phyloP scores from a whole-genome alignment of 2,329 filamentous ascomycete genomes.

The Stagonosporopsis tanaceti region DNA sequence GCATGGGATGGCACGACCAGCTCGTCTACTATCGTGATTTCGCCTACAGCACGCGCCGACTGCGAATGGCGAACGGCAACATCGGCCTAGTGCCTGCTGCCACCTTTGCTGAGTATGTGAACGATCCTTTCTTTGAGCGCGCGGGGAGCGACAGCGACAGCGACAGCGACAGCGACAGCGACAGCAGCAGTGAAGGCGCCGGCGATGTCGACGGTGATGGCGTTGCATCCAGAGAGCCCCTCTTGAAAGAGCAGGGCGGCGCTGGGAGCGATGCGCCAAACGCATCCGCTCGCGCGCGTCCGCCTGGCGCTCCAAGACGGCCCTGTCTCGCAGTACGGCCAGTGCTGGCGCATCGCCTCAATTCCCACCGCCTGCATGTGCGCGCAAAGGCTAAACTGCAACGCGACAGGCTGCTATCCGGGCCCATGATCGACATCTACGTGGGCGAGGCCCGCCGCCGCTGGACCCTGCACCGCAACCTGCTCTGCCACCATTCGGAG shows the following conservation, averaged over 20 bases:
- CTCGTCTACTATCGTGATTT: conserved; percentile 50
- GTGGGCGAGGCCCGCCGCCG: conserved; percentile 58
- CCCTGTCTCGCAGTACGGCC: conserved; percentile 42
- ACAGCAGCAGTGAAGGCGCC: conserved; percentile 17
- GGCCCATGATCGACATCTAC: conserved; percentile 60
- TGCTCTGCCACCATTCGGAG: conserved; percentile 62
- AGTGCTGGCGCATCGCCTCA: conserved; percentile 44
- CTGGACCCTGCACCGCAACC: conserved; percentile 62
- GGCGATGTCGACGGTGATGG: neutral
- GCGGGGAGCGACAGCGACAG: conserved; percentile 21
- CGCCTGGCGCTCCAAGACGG: conserved; percentile 18
- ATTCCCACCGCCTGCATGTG: conserved; percentile 50
- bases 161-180: conserved; percentile 10
- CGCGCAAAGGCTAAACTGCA: conserved; percentile 56
- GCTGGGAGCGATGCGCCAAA: conserved; percentile 26
- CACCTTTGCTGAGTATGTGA: conserved; percentile 62
- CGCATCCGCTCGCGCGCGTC: conserved; percentile 16
- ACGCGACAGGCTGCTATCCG: conserved; percentile 61
- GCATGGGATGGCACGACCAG: conserved; percentile 49
- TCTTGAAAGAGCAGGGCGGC: conserved; percentile 21
- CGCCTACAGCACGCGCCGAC: conserved; percentile 54
- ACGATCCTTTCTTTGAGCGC: conserved; percentile 32
- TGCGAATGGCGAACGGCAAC: conserved; percentile 57
- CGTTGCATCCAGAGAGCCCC: neutral
- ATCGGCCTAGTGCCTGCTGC: conserved; percentile 58